Base-by-base conservation (phyloP, 1,284 basidiomycete species). In the Schizopora paradoxa region DNA sequence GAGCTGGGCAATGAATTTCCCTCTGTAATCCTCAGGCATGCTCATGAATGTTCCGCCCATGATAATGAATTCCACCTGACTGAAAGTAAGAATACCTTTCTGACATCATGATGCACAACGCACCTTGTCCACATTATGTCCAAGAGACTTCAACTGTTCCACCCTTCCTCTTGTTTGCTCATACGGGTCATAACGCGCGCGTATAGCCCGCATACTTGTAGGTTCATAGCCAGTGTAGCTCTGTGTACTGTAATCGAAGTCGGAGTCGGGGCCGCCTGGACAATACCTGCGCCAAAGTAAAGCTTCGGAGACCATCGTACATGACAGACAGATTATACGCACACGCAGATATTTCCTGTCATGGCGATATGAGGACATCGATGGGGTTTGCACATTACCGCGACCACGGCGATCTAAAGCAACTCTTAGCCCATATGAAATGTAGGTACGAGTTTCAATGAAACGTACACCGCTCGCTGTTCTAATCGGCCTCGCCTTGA, bases 1-100 rank as follows among this genome's bases (percentile, higher is more conserved):
- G 41, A 99, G 74, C 53, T 98, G 94, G 0, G 95, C 94, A 48
- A 99, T 80, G 59, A 99, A 99, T 53, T 87, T 82, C 56, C 82
- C 84, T 47, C 95, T 79, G 62, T 99, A 99, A 35, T 92, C 90
- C 65, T 98, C 92, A 18, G 94, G 86, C 82, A 98, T 93, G 57
- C 91, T 96, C 94, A 99, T 97, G 66, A 99, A 99, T 3, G 95
- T 99, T 36, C 95, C 95, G 26, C 95, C 96, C 95, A 99, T 99
- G 57, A 99, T 76, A 54, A 99, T 99, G 61, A 98, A 98, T 63
- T 99, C 95, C 38, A 99, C 88, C 87, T 91, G 54, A 18, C n/a
- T n/a, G n/a, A 31, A 22, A 31, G 21, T 10, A 18, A 4, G 14
- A 6, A 18, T 11, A 14, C 7, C 18, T n/a, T 25, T 44, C 31